Percentiles rank a stretch among this genome's conserved stretches.
Evolutionary conservation across 1,284 basidiomycete species (phyloP).

Genomic region (Leccinum griseonigrum): DNA sequence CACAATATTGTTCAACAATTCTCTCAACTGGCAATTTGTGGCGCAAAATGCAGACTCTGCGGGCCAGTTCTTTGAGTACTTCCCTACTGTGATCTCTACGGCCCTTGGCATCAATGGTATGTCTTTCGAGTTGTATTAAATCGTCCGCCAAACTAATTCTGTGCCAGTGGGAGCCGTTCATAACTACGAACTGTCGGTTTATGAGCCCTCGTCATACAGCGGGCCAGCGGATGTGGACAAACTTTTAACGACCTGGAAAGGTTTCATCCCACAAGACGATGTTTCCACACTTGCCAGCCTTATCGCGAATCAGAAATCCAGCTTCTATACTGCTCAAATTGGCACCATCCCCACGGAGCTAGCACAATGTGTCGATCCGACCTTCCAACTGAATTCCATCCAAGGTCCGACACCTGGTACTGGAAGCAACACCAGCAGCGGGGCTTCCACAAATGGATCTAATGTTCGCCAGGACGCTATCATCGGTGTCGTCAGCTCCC

Average conservation of each 20-base stretch:
- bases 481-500: constrained; percentile 74
- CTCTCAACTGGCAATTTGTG: constrained; percentile 65
- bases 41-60: constrained; percentile 44
- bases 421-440: constrained; percentile 13
- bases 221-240: constrained; percentile 41
- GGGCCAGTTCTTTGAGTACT: constrained; percentile 62
- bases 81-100: constrained; percentile 49
- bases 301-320: constrained; percentile 53
- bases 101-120: constrained; percentile 51
- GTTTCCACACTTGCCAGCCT: constrained; percentile 53
- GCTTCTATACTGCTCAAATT: constrained; percentile 54
- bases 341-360: constrained; percentile 43
- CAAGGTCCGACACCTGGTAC: constrained; percentile 35
- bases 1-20: constrained; percentile 54
- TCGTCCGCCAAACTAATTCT: constrained; percentile 4
- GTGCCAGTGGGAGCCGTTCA: constrained; percentile 40
- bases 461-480: constrained; percentile 65
- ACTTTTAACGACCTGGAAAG: constrained; percentile 60
- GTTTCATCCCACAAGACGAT: constrained; percentile 50
- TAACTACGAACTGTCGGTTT: constrained; percentile 60
- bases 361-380: constrained; percentile 59
- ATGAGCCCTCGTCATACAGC: constrained; percentile 51
- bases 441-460: constrained; percentile 15
- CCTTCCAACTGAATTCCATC: constrained; percentile 52
- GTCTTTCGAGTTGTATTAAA: constrained; percentile 16